These are phyloP conservation scores for Byssochlamys sp. DNA, from an alignment of 2,329 filamentous ascomycete genomes.

Conservation along the genomic window DNA sequence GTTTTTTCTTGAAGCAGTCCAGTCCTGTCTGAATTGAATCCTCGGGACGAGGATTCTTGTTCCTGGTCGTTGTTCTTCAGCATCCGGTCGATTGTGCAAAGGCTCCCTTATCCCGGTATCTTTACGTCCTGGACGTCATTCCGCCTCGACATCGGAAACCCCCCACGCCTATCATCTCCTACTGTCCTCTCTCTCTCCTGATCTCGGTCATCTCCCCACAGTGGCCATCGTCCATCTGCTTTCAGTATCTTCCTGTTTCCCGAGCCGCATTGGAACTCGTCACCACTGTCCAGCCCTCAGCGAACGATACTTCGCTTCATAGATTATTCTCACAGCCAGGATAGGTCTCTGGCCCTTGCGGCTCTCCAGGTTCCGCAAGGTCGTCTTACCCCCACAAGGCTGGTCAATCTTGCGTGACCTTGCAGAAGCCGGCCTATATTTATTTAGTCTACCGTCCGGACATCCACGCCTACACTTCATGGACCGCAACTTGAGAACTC, in stretches of 20 bases:
- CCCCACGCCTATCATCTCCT: conserved; percentile 6
- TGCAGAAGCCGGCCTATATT: background rate
- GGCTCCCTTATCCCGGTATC: background rate
- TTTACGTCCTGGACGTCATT: conserved; percentile 14
- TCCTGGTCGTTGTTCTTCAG: background rate
- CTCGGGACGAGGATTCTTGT: background rate
- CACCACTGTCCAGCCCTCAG: background rate
- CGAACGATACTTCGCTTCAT: background rate
- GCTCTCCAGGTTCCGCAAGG: background rate
- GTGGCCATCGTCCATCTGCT: background rate
- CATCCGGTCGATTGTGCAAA: background rate
- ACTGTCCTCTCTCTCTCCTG: conserved; percentile 1
- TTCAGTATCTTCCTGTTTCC: background rate
- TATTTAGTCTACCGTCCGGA: background rate
- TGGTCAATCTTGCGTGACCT: background rate
- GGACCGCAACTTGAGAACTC: conserved; percentile 2
- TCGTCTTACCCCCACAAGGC: background rate
- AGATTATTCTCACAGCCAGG: background rate
- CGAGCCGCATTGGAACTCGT: background rate
- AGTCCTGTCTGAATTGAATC: background rate
- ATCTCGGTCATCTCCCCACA: background rate
- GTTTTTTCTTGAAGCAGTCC: background rate
- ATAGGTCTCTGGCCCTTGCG: background rate
- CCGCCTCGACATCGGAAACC: conserved; percentile 7
- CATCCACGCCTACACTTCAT: background rate